These are phyloP conservation scores for Leucoagaricus sp. DNA, from an alignment of 1,284 basidiomycete species.

Conservation along the genomic window DNA sequence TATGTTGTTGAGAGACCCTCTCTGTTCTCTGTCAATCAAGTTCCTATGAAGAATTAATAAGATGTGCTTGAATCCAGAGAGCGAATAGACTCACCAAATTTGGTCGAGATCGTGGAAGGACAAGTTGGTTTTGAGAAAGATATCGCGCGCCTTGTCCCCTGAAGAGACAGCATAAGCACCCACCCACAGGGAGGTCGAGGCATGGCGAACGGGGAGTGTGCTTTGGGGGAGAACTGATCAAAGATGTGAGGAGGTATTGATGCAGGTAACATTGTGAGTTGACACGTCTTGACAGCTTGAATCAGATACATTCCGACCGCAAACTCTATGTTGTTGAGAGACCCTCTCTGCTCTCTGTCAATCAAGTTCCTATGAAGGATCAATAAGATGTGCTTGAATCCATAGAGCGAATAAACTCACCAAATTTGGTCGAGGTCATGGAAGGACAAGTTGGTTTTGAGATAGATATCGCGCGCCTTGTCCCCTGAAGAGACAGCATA, in stretches of 20 bases:
- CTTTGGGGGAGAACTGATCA: conserved; percentile 23
- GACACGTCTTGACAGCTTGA: conserved; percentile 31
- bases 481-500: conserved; percentile 26
- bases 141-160: conserved; percentile 37
- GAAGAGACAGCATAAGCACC: background rate
- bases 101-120: conserved; percentile 34
- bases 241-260: conserved; percentile 30
- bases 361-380: conserved; percentile 29
- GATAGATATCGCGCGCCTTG: conserved; percentile 34
- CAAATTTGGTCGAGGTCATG: conserved; percentile 35
- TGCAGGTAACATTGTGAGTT: conserved; percentile 29
- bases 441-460: conserved; percentile 34
- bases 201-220: conserved; percentile 9
- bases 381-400: background rate
- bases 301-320: conserved; percentile 39
- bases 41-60: conserved; percentile 23
- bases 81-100: conserved; percentile 30
- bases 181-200: no score
- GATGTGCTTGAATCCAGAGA: background rate
- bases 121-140: conserved; percentile 34
- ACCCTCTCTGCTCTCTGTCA: conserved; percentile 30
- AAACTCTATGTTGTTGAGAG: conserved; percentile 35
- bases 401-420: conserved; percentile 22
- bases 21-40: conserved; percentile 29
- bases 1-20: conserved; percentile 31